Evolutionary conservation across 2,329 filamentous ascomycete species (phyloP), one percentile per base, ranked within the genome.

Genomic region (Aspergillus sp.): DNA sequence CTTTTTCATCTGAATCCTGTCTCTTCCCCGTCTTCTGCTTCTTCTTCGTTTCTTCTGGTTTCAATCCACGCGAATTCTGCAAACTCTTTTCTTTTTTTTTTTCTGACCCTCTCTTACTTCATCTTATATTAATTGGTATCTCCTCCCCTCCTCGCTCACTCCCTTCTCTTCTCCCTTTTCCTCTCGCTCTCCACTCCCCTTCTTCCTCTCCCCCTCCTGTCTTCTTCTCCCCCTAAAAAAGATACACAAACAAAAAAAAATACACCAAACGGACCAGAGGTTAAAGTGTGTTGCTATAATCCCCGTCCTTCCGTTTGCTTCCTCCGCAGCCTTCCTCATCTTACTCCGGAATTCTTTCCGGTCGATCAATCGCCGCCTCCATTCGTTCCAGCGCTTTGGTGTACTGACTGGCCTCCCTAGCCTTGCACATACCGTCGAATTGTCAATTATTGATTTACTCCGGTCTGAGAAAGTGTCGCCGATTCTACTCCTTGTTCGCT

Each of bases 321-420:
- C 5, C n/a, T 9, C 47, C 46, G 39, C 47, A 45, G 36, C 43
- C 42, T 42, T 45, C 37, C 46, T 42, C 30, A 30, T 41, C 35
- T 46, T 33, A 46, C 50, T 30, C 40, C 46, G 43, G 46, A 51
- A 46, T 42, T n/a, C 42, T 44, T 43, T 33, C 40, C 47, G 44
- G 42, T 48, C 44, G 44, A 51, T 50, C 50, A 47, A 53, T 54
- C 50, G 49, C 50, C 45, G 44, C 53, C 44, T 19, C 19, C 19
- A 19, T 19, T 19, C 19, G 19, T 19, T 19, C 19, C 19, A 19
- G 19, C 19, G 19, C 19, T 19, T 19, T 19, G 19, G 19, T 19
- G 19, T 19, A 19, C 19, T 19, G 19, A 19, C 19, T 19, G 19
- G 19, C 19, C 19, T 19, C 19, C 19, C 19, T 19, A 19, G 19